phyloP scores from a whole-genome alignment of 179 eudicot species.

The Patellifolia procumbens region DNA sequence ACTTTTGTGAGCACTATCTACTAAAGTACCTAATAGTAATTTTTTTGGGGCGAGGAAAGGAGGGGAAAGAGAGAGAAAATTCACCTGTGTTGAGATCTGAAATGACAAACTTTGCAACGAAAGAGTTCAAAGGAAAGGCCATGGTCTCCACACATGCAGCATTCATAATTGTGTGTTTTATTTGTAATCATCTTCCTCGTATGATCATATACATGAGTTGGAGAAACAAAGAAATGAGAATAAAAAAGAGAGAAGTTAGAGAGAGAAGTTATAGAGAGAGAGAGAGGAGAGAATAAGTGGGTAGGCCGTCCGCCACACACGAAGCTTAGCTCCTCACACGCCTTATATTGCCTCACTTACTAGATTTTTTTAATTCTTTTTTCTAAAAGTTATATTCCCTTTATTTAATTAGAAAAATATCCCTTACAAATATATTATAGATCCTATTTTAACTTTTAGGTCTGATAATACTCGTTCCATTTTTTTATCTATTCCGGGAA shows the following conservation, averaged over 20 bases:
- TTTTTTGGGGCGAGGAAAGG: no score
- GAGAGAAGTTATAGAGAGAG: slow-evolving; percentile 6
- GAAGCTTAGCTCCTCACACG: slow-evolving; percentile 26
- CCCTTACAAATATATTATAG: no score
- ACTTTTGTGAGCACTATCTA: no score
- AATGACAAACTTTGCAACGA: slow-evolving; percentile 69
- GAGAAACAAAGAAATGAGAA: not conserved
- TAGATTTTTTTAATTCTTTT: not conserved
- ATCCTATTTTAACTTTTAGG: no score
- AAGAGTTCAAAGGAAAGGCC: slow-evolving; percentile 74
- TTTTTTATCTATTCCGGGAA: no score
- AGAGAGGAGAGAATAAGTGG: slow-evolving; percentile 24
- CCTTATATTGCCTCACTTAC: slow-evolving; percentile 26
- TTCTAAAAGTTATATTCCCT: not conserved
- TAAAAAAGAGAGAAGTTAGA: not conserved
- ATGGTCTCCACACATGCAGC: slow-evolving; percentile 92
- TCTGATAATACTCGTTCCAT: no score
- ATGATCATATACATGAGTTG: slow-evolving; percentile 8
- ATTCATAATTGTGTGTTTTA: slow-evolving; percentile 48
- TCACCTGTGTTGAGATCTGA: slow-evolving; percentile 87
- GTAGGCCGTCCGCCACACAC: slow-evolving; percentile 33
- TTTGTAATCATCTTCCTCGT: slow-evolving; percentile 33
- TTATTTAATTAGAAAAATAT: not conserved
- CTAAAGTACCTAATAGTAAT: no score
- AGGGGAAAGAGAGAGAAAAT: not conserved